Base-by-base conservation (phyloP, 2,329 filamentous ascomycete genomes). In the Pseudopithomyces maydicus region DNA sequence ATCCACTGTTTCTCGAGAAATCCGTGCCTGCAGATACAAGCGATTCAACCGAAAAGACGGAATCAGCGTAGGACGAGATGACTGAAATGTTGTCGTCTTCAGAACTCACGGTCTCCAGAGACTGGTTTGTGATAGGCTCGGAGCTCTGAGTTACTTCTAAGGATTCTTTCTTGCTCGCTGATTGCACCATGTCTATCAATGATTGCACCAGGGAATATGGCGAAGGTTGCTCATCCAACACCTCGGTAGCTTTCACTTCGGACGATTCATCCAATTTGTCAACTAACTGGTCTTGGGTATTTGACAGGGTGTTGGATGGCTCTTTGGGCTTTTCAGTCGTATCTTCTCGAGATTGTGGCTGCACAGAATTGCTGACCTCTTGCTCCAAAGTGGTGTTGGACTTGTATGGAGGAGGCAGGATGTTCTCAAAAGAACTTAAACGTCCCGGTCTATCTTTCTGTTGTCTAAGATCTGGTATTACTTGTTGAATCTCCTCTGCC, bases 11-110 rank as follows among this genome's bases (percentile, higher is more conserved):
- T 44, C 45, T 56, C 4, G 59, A 57, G 1, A 62, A 41, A 29
- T 56, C 52, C 6, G 59, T 59, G 15, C 51, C 54, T 7, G 56
- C 55, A 7, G 59, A 59, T 8, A 48, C 57, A 14, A 58, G 22
- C 11, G 59, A 62, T 15, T 32, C 19, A 2, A 45, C 48, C 10
- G 54, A 54, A 14, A 59, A 50, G 3, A 59, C 45, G 3, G 59
- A 59, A 15, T 32, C 41, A 20, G 59, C 59, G 33, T 62, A 58
- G 20, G 46, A 50, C 7, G 55, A 57, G 17, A 57, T 46, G 10
- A 47, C 38, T 2, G 56, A 58, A 14, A 23, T 41, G 20, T 17
- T 52, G 14, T 57, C 51, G 11, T 52, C 36, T 22, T 52, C 38
- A 44, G 4, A 29, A 36, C 11, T 3, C 11, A 32, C 15, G 17